These are phyloP conservation scores for Flaveria robusta DNA, from an alignment of 129 eudicot genomes.

Conservation along the genomic window DNA sequence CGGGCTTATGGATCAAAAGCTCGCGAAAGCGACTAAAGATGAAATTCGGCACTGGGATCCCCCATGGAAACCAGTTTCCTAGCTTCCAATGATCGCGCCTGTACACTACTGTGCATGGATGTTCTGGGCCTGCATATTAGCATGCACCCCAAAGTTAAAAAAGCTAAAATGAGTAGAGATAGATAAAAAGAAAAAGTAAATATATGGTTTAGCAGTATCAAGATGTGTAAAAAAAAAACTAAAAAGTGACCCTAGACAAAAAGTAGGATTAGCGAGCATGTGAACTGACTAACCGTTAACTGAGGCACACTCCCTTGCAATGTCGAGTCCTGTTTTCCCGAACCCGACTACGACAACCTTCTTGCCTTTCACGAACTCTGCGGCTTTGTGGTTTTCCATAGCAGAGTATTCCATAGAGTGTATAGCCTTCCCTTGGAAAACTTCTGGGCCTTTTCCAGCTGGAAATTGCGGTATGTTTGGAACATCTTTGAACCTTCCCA, in stretches of 20 bases:
- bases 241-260: no score
- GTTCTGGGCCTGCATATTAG: conserved; percentile 36
- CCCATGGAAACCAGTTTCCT: conserved; percentile 53
- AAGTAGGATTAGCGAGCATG: no score
- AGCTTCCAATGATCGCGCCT: conserved; percentile 53
- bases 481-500: conserved; percentile 59
- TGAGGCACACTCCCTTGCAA: conserved; percentile 49
- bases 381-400: conserved; percentile 38
- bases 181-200: not conserved
- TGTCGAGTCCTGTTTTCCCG: conserved; percentile 52
- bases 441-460: conserved; percentile 44
- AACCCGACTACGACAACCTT: conserved; percentile 50
- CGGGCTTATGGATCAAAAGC: conserved; percentile 60
- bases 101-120: conserved; percentile 51
- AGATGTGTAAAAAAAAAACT: no score
- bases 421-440: conserved; percentile 46
- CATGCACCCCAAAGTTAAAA: not conserved
- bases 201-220: no score
- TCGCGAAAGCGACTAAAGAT: conserved; percentile 50
- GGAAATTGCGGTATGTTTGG: conserved; percentile 61
- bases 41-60: conserved; percentile 38
- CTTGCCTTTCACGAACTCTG: conserved; percentile 45
- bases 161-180: not conserved
- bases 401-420: conserved; percentile 57
- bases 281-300: conserved; percentile 37